Evolutionary conservation across 2,329 filamentous ascomycete species (phyloP).

Genomic region (Emmonsia crescens): DNA sequence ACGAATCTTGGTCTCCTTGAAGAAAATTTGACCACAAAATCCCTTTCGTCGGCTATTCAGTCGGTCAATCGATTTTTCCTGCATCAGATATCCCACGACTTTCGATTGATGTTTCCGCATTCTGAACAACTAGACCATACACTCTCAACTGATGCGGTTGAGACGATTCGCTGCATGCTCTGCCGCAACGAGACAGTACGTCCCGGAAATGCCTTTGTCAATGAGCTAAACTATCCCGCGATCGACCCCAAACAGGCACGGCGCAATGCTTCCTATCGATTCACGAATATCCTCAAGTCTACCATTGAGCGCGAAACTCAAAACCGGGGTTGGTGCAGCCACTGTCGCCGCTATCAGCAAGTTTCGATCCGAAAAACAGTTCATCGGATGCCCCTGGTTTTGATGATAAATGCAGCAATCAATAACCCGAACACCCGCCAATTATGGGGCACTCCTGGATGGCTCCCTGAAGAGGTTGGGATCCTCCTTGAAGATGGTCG

Average conservation of each 20-base stretch:
- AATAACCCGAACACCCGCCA: slow-evolving; percentile 58
- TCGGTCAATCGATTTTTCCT: slow-evolving; percentile 75
- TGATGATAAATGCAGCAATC: slow-evolving; percentile 75
- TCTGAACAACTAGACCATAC: slow-evolving; percentile 61
- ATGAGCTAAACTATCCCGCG: slow-evolving; percentile 71
- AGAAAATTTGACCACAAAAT: slow-evolving; percentile 62
- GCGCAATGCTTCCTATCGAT: slow-evolving; percentile 45
- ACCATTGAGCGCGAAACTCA: slow-evolving; percentile 85
- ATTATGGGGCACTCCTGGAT: slow-evolving; percentile 79
- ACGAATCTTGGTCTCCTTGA: slow-evolving; percentile 71
- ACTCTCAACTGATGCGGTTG: slow-evolving; percentile 33
- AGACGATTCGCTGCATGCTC: slow-evolving; percentile 66
- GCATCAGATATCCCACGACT: slow-evolving; percentile 68
- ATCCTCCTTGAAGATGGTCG: slow-evolving; percentile 84
- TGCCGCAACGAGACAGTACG: slow-evolving; percentile 79
- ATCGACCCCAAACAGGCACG: slow-evolving; percentile 41
- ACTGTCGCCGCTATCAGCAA: slow-evolving; percentile 82
- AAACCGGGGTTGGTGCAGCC: slow-evolving; percentile 84
- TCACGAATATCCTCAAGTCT: slow-evolving; percentile 84
- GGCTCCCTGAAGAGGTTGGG: slow-evolving; percentile 88
- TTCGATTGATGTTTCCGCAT: slow-evolving; percentile 53
- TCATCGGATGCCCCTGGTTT: slow-evolving; percentile 67
- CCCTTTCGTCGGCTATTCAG: slow-evolving; percentile 74
- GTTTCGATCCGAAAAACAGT: slow-evolving; percentile 77
- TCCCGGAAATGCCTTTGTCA: slow-evolving; percentile 67